phyloP scores from a whole-genome alignment of 192 early-diverging fungal genomes.

The Coemansia sp. region DNA sequence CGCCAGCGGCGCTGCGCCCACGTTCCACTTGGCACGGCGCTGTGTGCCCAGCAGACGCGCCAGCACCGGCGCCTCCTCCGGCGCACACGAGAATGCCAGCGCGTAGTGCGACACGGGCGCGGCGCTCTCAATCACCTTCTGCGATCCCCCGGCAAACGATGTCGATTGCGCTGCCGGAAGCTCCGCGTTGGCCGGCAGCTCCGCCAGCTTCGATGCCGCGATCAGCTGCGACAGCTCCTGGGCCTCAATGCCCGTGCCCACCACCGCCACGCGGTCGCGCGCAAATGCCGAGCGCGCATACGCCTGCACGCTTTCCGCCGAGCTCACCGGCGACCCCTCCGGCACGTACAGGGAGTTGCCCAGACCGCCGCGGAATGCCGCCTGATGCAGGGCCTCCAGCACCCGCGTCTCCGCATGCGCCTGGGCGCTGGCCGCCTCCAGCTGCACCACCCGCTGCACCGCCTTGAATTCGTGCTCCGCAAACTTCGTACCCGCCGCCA shows the following conservation, averaged over 20 bases:
- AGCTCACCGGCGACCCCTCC: conserved; percentile 60
- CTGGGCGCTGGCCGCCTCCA: conserved; percentile 66
- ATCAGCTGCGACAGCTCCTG: conserved; percentile 67
- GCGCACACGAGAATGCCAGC: conserved; percentile 79
- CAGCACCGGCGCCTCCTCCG: conserved; percentile 64
- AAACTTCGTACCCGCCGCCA: conserved; percentile 78
- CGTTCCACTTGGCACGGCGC: conserved; percentile 61
- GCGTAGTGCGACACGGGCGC: conserved; percentile 63
- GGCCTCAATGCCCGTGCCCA: conserved; percentile 80
- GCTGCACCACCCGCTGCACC: conserved; percentile 58
- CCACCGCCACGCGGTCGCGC: conserved; percentile 74
- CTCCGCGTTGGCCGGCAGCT: conserved; percentile 29
- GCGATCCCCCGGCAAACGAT: conserved; percentile 81
- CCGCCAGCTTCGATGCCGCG: conserved; percentile 54
- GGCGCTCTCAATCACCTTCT: conserved; percentile 67
- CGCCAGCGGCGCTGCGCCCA: conserved; percentile 63
- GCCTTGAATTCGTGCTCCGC: conserved; percentile 84
- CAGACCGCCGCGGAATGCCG: conserved; percentile 90
- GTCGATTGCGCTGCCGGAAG: conserved; percentile 27
- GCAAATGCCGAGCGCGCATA: conserved; percentile 73
- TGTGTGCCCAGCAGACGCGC: conserved; percentile 62
- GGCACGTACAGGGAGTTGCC: conserved; percentile 91
- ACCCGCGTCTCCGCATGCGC: conserved; percentile 63
- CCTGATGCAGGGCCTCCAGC: conserved; percentile 79
- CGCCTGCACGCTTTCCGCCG: conserved; percentile 65